Evolutionary conservation across 1,139 yeast genomes (phyloP), one percentile per base, ranked within the genome.

Genomic region (Kluyveromyces sp.): DNA sequence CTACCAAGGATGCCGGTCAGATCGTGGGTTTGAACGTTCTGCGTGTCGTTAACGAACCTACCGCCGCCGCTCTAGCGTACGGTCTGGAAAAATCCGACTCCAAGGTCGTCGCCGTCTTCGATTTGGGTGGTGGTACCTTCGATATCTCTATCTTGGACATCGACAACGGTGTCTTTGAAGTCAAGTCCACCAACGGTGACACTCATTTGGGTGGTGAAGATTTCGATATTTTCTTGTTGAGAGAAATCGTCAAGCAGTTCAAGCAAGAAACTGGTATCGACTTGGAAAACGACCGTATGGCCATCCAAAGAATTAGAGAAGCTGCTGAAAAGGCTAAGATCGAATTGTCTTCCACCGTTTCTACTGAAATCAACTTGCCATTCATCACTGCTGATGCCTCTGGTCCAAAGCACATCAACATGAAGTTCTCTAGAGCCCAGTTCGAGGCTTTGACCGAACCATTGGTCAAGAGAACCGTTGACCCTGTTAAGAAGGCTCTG

Each of bases 281-380:
- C 69, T 80, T 92, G 64, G 74, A 75, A 59, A 77, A 80, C 65
- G 98, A 92, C 76, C 84, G 97, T 73, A 89, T 89, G 96, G 97
- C 97, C 60, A 84, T 92, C 62, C 98, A 92, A 77, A 86, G 98
- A 77, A 89, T 94, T 71, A 87, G 98, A 78, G 98, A 92, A 76
- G 98, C 98, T 58, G 95, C 97, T 56, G 99, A 92, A 77, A 89
- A 92, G 83, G 98, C 98, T 64, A 92, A 92, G 84, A 88, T 88
- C 65, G 97, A 89, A 74, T 80, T 89, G 66, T 89, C 98, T 39
- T 87, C 96, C 39, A 86, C 96, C 54, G 82, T 85, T 49, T 73
- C 89, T 53, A 89, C 98, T 58, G 97, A 92, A 68, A 80, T 92
- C 65, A 89, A 89, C 80, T 78, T 92, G 66, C 98, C 98, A 56